Base-by-base conservation (phyloP, 805 yeast genomes). In the Ogataea pilisensis region DNA sequence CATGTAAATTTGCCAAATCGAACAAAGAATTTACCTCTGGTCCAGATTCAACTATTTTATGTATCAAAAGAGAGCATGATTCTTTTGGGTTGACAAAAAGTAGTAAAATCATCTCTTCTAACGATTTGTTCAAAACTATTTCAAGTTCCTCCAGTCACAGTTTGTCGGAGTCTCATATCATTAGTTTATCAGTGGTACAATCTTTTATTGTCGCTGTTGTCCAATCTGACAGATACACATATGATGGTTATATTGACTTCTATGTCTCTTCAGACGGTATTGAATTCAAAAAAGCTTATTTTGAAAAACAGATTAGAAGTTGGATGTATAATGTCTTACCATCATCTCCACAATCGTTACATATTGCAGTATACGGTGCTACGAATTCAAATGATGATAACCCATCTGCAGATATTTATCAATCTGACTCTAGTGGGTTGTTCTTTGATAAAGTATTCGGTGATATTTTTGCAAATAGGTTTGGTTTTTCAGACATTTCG, bases 351-450 rank as follows among this genome's bases (percentile, higher is more conserved):
- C 46, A 63, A 39, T 65, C 75, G 4, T 44, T 74, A 6, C 70
- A 70, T 45, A 57, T 75, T 20, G 68, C 68, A 32, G 64, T 68
- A 5, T 58, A 51, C 51, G 61, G 59, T 13, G 24, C 44, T 16
- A 42, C 46, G 11, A 50, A 53, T 25, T 38, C 58, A 2, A 28
- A 31, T 11, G 50, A 47, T 4, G 3, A n/a, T 3, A 34, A 31
- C 5, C 34, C 51, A 1, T 29, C 55, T 7, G 58, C 73, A 1
- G 67, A 70, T 12, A 41, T 77, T 8, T 75, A 69, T 46, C 57
- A 69, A n/a, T 73, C 81, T 5, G 81, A 79, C 48, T 78, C 85
- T 3, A 60, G 75, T 11, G 87, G 89, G 1, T 57, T 75, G 25
- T 67, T 63, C 39, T 81, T 76, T 55, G 66, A 67, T 33, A 59